A percentile compares a stretch with the other conserved stretches of the same genome.
These are phyloP conservation scores for Lachnum nothofagi DNA, from an alignment of 2,329 filamentous ascomycete genomes.

Conservation along the genomic window DNA sequence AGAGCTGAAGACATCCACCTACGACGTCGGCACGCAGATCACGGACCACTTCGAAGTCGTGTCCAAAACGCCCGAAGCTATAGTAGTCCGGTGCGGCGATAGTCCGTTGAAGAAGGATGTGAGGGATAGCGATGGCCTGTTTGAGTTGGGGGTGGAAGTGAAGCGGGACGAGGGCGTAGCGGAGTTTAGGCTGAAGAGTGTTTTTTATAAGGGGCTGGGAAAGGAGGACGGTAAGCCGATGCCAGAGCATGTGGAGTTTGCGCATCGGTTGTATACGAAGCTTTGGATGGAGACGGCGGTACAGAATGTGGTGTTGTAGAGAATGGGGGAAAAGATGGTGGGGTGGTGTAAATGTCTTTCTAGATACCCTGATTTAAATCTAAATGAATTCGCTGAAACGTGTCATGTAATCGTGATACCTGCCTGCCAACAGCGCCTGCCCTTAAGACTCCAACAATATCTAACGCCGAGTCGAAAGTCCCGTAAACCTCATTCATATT, in stretches of 20 bases:
- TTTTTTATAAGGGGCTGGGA: conserved; percentile 52
- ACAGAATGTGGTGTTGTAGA: conserved; percentile 20
- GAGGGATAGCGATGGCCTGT: conserved; percentile 59
- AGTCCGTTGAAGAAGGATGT: conserved; percentile 53
- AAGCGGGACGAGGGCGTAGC: conserved; percentile 58
- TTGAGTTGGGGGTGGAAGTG: conserved; percentile 57
- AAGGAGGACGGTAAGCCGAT: conserved; percentile 40
- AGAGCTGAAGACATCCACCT: conserved; percentile 51
- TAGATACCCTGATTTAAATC: conserved; percentile 1
- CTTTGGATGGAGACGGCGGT: conserved; percentile 49
- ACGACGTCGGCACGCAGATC: conserved; percentile 58
- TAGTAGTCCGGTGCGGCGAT: conserved; percentile 62
- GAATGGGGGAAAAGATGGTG: conserved; percentile 2
- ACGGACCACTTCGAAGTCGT: conserved; percentile 71
- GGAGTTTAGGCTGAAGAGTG: conserved; percentile 60
- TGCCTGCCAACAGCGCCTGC: no score
- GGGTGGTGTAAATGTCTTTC: background rate
- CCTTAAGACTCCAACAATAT: background rate
- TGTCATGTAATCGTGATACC: no score
- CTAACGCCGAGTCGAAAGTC: no score
- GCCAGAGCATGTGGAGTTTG: conserved; percentile 42
- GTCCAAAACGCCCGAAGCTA: conserved; percentile 54
- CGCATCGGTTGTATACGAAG: conserved; percentile 53
- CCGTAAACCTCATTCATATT: no score
- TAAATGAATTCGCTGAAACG: no score